phyloP scores from a whole-genome alignment of 1,284 basidiomycete genomes.

The Neonothopanus nambi region DNA sequence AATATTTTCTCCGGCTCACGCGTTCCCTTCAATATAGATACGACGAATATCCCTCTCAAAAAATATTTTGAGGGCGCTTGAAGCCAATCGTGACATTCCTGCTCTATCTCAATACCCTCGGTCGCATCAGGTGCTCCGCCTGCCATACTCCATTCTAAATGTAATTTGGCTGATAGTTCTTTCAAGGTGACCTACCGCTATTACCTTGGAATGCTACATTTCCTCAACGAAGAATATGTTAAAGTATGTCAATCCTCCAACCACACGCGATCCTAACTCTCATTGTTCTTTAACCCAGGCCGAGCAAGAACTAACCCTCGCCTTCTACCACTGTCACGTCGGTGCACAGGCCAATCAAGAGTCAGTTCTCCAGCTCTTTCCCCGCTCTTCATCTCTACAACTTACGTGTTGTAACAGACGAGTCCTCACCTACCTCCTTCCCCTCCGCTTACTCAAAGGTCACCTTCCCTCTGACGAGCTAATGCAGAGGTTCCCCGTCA shows the following conservation, averaged over 20 bases:
- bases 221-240: slow-evolving; percentile 88
- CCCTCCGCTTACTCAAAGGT: slow-evolving; percentile 84
- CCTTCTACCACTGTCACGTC: slow-evolving; percentile 79
- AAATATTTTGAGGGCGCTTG: slow-evolving; percentile 88
- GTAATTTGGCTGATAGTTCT: slow-evolving; percentile 17
- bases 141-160: slow-evolving; percentile 3
- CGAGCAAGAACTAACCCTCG: slow-evolving; percentile 79
- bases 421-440: slow-evolving; percentile 88
- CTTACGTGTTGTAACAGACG: slow-evolving; percentile 49
- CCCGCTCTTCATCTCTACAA: background rate
- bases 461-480: slow-evolving; percentile 76
- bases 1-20: background rate
- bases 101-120: slow-evolving; percentile 75
- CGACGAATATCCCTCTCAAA: slow-evolving; percentile 90
- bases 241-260: slow-evolving; percentile 48
- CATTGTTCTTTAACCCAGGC: slow-evolving; percentile 54
- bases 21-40: slow-evolving; percentile 49
- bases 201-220: slow-evolving; percentile 92
- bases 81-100: slow-evolving; percentile 85
- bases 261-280: background rate
- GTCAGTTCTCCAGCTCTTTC: slow-evolving; percentile 49
- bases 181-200: slow-evolving; percentile 85
- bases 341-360: slow-evolving; percentile 75
- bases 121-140: slow-evolving; percentile 77
- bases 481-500: slow-evolving; percentile 67